Evolutionary conservation across 2,329 filamentous ascomycete species (phyloP).

Genomic region (Aureobasidium leucospermi): DNA sequence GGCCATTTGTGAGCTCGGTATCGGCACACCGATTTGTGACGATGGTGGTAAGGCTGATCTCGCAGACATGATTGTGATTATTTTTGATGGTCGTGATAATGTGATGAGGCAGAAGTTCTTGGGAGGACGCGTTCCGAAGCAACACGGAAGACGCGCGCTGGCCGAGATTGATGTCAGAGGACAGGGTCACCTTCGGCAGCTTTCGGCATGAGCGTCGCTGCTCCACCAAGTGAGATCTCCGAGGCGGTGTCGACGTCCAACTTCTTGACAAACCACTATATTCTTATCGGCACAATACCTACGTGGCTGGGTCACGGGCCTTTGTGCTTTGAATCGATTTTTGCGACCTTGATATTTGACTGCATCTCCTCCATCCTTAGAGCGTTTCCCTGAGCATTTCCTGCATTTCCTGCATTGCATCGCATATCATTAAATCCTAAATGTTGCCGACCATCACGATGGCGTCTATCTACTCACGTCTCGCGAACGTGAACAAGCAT

Average conservation of each 20-base stretch:
- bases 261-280: conserved; percentile 6
- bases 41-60: neutral
- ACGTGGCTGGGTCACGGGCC: conserved; percentile 7
- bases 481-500: conserved; percentile 29
- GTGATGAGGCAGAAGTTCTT: neutral
- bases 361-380: neutral
- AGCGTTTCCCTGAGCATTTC: neutral
- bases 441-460: conserved; percentile 2
- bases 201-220: neutral
- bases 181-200: neutral
- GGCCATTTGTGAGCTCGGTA: conserved; percentile 8
- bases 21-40: neutral
- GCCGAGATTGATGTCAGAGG: neutral
- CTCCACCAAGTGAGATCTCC: neutral
- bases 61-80: neutral
- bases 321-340: neutral
- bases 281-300: neutral
- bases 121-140: conserved; percentile 4
- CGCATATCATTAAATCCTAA: neutral
- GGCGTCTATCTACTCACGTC: conserved; percentile 16
- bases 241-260: neutral
- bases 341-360: neutral
- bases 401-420: neutral
- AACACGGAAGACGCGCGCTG: conserved; percentile 5
- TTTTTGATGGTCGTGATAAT: neutral